Base-by-base conservation (phyloP, 2,329 filamentous ascomycete genomes). In the Fusarium abutilonis region DNA sequence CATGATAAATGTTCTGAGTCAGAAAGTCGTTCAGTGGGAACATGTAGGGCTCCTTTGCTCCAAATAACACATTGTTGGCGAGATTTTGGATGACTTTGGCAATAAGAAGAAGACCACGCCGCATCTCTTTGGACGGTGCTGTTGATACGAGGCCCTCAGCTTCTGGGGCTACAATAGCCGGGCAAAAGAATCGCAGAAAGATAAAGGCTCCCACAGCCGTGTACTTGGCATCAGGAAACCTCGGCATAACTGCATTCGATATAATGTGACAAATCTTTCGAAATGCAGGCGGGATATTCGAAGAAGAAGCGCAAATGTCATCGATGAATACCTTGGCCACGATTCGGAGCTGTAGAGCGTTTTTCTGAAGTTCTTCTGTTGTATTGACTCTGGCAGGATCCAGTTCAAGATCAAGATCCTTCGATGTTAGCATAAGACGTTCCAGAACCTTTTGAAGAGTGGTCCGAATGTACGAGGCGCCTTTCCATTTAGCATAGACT, bases 41-140 rank as follows among this genome's bases (percentile, higher is more conserved):
- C 88, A 90, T 90, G 69, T 89, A 90, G 4, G 86, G 85, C 70
- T 90, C 88, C 72, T 90, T 90, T 31, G 86, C 86, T 4, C 88
- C 88, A 64, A 90, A 90, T 2, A 90, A 78, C 26, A 90, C 87
- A 55, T 90, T 90, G 67, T 90, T 90, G 32, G 88, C 88, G 32
- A 90, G 77, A 68, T 89, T 90, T 66, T 90, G 88, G 19, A 90
- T 84, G 55, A 90, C 84, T 70, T 90, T 90, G 45, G 88, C 87
- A 64, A 90, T 90, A 29, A 90, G 79, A 28, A 90, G 79, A 6
- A 90, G 78, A 4, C 88, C 87, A 50, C 88, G 82, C 15, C 88
- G 82, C 84, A 90, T 88, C 67, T 89, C 87, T 71, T 89, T 89
- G 2, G 87, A 87, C 6, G 87, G 87, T 3, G 84, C 69, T 2